phyloP scores from a whole-genome alignment of 257 asterid species.

The Lycium barbarum region DNA sequence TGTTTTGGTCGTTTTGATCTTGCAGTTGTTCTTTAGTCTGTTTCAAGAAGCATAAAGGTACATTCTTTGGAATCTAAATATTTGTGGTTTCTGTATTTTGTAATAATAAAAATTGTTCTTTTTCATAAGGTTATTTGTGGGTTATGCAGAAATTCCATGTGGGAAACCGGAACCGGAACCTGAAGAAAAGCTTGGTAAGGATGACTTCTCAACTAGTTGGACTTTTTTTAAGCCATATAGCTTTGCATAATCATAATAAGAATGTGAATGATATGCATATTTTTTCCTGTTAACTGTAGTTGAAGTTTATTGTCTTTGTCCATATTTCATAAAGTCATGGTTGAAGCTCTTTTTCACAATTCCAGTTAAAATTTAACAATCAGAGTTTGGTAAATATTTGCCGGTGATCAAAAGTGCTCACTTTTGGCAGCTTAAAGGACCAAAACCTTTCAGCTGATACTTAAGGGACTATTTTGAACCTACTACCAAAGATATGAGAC shows the following conservation, averaged over 20 bases:
- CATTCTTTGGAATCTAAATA: constrained; percentile 11
- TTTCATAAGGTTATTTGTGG: constrained; percentile 31
- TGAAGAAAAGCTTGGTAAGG: constrained; percentile 45
- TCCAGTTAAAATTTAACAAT: too few relatives aligned
- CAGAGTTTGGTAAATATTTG: too few relatives aligned
- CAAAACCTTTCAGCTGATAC: too few relatives aligned
- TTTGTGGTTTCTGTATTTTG: neutral
- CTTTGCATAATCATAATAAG: neutral
- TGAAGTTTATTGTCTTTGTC: neutral
- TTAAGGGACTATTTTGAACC: too few relatives aligned
- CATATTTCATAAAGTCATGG: too few relatives aligned
- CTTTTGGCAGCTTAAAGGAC: too few relatives aligned
- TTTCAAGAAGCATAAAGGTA: constrained; percentile 92
- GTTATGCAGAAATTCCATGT: constrained; percentile 73
- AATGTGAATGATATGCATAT: neutral
- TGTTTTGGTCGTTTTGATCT: constrained; percentile 29
- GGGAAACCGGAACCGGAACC: constrained; percentile 57
- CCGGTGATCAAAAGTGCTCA: too few relatives aligned
- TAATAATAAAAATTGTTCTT: neutral
- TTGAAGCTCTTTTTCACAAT: too few relatives aligned
- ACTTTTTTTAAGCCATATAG: neutral
- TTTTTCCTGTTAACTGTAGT: neutral
- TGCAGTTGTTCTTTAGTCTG: constrained; percentile 75
- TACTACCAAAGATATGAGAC: too few relatives aligned
- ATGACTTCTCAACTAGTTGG: neutral